Conservation (phyloP, 257 asterid genomes). For the Henckelia pumila region DNA sequence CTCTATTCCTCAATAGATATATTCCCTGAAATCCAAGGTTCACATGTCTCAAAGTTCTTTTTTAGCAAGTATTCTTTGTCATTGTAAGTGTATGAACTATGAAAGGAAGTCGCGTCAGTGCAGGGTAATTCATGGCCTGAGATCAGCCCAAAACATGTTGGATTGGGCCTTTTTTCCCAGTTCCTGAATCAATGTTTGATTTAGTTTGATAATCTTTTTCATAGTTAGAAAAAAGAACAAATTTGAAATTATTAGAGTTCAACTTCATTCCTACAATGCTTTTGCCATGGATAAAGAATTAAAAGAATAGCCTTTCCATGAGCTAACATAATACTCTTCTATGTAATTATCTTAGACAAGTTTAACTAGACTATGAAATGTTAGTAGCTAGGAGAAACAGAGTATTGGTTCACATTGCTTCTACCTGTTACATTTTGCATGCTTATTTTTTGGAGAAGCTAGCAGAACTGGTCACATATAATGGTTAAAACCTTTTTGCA, state of each 20-base stretch:
- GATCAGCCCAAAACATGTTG: constrained; percentile 4
- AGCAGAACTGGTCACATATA: no score
- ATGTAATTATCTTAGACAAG: neutral
- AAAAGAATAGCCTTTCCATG: neutral
- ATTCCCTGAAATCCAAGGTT: neutral
- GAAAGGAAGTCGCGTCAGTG: neutral
- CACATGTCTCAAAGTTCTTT: neutral
- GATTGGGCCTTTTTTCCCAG: constrained; percentile 2
- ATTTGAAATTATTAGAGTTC: neutral
- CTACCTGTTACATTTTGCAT: neutral
- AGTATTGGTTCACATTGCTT: neutral
- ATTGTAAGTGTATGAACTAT: neutral
- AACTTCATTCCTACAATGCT: neutral
- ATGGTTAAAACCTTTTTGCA: no score
- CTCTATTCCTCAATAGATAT: constrained; percentile 9
- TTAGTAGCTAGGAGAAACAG: constrained; percentile 1
- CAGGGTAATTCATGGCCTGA: constrained; percentile 5
- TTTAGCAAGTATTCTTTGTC: neutral
- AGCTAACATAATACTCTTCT: neutral
- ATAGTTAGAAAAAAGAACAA: neutral
- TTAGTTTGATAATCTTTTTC: neutral
- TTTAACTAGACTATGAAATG: neutral
- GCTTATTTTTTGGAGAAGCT: no score
- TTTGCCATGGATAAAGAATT: neutral
- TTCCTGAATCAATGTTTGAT: constrained; percentile 4